Evolutionary conservation across 148 eudicot genomes (phyloP).

Genomic region (Silene latifolia): DNA sequence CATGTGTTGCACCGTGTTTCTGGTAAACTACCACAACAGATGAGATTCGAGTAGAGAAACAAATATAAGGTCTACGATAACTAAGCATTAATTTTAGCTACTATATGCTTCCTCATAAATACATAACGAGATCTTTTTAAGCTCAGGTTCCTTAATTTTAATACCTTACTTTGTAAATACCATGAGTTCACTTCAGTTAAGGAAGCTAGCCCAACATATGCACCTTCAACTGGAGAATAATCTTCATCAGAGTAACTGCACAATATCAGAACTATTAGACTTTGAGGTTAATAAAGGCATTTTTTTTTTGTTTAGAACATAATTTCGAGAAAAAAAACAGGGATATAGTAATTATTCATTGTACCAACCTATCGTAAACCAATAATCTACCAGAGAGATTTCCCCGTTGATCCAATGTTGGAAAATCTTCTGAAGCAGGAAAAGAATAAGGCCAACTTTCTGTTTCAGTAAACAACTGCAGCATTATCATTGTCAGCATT

Average conservation of each 20-base stretch:
- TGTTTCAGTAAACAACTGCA: slow-evolving; percentile 30
- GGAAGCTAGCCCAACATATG: slow-evolving; percentile 62
- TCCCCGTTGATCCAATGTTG: slow-evolving; percentile 32
- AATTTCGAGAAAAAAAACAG: background rate
- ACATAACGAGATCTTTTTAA: no score
- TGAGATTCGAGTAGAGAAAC: no score
- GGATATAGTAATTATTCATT: background rate
- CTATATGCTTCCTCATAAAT: no score
- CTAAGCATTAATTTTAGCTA: no score
- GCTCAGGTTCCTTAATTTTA: no score
- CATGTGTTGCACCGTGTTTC: no score
- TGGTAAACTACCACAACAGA: no score
- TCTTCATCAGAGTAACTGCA: no score
- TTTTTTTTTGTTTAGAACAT: background rate
- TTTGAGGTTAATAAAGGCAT: background rate
- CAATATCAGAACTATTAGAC: background rate
- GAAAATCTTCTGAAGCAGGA: slow-evolving; percentile 33
- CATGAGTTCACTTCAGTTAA: slow-evolving; percentile 74
- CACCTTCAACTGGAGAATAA: no score
- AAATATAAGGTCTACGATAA: no score
- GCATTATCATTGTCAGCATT: background rate
- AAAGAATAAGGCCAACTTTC: slow-evolving; percentile 35
- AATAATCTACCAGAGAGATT: no score
- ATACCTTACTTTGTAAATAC: no score
- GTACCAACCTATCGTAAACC: slow-evolving; percentile 29